These are phyloP conservation scores for Fusarium goolgardi DNA, from an alignment of 2,329 filamentous ascomycete genomes.

Conservation along the genomic window DNA sequence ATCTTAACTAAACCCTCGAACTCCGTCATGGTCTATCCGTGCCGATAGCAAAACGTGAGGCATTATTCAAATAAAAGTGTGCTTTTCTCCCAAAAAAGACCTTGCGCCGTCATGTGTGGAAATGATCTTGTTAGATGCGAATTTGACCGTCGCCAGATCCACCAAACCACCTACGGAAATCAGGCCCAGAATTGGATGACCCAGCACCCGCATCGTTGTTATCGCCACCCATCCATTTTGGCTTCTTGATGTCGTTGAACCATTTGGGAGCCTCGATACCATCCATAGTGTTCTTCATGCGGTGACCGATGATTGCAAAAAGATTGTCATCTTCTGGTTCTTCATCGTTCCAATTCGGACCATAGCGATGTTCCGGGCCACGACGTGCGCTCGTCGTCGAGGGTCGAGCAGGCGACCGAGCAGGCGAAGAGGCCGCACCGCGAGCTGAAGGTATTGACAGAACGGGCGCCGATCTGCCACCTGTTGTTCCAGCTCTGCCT, in stretches of 20 bases:
- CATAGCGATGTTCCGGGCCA: slow-evolving; percentile 44
- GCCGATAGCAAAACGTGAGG: slow-evolving; percentile 22
- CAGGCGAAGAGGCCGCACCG: slow-evolving; percentile 50
- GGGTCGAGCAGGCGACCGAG: slow-evolving; percentile 58
- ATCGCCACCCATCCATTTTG: slow-evolving; percentile 81
- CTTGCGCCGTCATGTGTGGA: slow-evolving; percentile 15
- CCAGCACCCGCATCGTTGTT: slow-evolving; percentile 49
- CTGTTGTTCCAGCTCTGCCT: slow-evolving; percentile 43
- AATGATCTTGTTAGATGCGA: slow-evolving; percentile 40
- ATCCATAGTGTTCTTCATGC: slow-evolving; percentile 93
- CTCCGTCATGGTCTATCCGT: slow-evolving; percentile 33
- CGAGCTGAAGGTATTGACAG: slow-evolving; percentile 60
- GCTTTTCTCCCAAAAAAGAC: slow-evolving; percentile 25
- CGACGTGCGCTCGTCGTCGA: slow-evolving; percentile 44
- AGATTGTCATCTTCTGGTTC: slow-evolving; percentile 82
- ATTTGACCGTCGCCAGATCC: slow-evolving; percentile 52
- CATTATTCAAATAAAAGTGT: slow-evolving; percentile 28
- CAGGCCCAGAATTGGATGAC: slow-evolving; percentile 46
- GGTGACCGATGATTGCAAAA: slow-evolving; percentile 83
- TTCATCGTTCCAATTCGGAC: slow-evolving; percentile 59
- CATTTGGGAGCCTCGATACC: slow-evolving; percentile 83
- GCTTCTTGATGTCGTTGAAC: slow-evolving; percentile 81
- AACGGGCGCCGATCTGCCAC: slow-evolving; percentile 57
- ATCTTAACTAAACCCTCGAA: slow-evolving; percentile 27
- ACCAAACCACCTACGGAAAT: slow-evolving; percentile 70